Evolutionary conservation across 2,329 filamentous ascomycete species (phyloP).

Genomic region (Macrophomina phaseolina): DNA sequence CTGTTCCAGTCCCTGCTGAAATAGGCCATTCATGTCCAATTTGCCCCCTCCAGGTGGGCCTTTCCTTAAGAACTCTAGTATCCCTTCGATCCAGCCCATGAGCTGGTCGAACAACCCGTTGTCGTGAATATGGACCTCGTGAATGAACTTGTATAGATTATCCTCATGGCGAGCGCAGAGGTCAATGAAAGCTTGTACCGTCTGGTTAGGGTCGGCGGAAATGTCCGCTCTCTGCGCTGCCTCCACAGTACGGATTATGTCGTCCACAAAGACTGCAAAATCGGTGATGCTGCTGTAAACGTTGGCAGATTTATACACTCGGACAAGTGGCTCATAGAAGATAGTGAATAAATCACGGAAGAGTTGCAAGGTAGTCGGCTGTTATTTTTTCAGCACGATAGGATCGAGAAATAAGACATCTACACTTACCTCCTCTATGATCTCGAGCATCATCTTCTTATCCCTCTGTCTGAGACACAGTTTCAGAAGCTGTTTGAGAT

Average conservation of each 20-base stretch:
- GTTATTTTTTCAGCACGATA: conserved; percentile 30
- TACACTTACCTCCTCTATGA: conserved; percentile 77
- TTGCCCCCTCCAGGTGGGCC: conserved; percentile 80
- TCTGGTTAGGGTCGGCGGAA: conserved; percentile 95
- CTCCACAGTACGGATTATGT: conserved; percentile 82
- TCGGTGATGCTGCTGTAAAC: conserved; percentile 98
- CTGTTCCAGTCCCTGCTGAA: conserved; percentile 76
- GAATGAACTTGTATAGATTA: conserved; percentile 98
- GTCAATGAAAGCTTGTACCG: conserved; percentile 97
- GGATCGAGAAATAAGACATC: too few species aligned
- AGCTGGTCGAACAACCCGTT: conserved; percentile 95
- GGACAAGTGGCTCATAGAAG: conserved; percentile 95
- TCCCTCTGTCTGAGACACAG: conserved; percentile 88
- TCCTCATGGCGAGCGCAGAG: conserved; percentile 92
- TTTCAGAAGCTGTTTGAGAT: conserved; percentile 93
- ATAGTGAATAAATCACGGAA: conserved; percentile 97
- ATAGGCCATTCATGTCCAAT: conserved; percentile 91
- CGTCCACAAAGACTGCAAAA: conserved; percentile 90
- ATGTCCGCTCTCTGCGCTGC: conserved; percentile 76
- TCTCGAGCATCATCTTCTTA: conserved; percentile 94
- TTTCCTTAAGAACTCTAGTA: conserved; percentile 88
- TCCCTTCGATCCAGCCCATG: conserved; percentile 97
- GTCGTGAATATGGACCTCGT: conserved; percentile 96
- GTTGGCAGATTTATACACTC: conserved; percentile 98
- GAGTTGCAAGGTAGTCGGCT: conserved; percentile 90